Percentiles rank a stretch among this genome's conserved stretches.
phyloP scores from a whole-genome alignment of 2,329 filamentous ascomycete genomes.

The Coniochaeta sp. region DNA sequence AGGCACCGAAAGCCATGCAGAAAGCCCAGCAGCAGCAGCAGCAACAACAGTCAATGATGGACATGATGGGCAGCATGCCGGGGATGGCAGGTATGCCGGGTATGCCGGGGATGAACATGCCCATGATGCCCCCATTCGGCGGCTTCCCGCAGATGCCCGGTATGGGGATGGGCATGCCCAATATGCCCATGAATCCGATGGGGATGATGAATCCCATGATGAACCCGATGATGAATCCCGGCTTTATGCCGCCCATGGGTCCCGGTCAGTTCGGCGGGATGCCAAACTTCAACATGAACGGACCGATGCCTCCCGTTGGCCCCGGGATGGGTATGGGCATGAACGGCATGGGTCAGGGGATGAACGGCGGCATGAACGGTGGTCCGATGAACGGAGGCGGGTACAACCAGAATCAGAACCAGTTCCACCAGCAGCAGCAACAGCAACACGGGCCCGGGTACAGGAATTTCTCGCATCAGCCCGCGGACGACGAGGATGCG shows the following conservation, averaged over 20 bases:
- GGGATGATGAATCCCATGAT: conserved; percentile 19
- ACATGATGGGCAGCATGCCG: conserved; percentile 34
- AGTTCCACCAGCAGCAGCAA: conserved; percentile 17
- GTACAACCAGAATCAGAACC: conserved; percentile 21
- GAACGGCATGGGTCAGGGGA: conserved; percentile 22
- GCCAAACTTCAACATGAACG: not conserved
- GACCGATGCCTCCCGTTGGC: not conserved
- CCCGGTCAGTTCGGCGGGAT: not conserved
- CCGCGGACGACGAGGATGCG: conserved; percentile 72
- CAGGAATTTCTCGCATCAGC: conserved; percentile 33
- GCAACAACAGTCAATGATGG: conserved; percentile 26
- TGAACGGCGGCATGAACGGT: conserved; percentile 6
- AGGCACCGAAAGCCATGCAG: conserved; percentile 58
- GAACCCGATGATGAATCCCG: not conserved
- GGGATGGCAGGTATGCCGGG: conserved; percentile 13
- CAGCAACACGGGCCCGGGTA: conserved; percentile 15
- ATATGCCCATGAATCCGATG: conserved; percentile 14
- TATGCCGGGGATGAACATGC: conserved; percentile 30
- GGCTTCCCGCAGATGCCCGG: conserved; percentile 18
- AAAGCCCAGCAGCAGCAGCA: conserved; percentile 40
- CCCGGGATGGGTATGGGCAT: conserved; percentile 23
- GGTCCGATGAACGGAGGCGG: conserved; percentile 18
- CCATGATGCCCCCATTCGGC: conserved; percentile 21
- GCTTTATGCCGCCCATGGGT: conserved; percentile 12
- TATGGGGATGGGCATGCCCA: conserved; percentile 16